A percentile compares a stretch with the other conserved stretches of the same genome.
phyloP scores from a whole-genome alignment of 768 basidiomycete species.

The Collybia mongolica region DNA sequence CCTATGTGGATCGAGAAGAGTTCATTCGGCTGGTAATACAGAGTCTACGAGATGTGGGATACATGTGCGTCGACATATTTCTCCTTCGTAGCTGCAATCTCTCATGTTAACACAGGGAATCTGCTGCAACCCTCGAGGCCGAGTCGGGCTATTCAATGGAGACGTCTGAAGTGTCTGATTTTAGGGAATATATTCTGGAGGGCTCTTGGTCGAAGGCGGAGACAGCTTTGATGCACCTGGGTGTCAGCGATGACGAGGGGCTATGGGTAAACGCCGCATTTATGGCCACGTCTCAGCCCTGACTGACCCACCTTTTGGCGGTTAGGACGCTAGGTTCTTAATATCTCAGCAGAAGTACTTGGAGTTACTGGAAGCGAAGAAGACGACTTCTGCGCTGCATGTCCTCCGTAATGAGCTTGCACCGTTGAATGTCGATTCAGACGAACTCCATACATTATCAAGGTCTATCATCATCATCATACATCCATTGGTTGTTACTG shows the following conservation, averaged over 20 bases:
- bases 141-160: slow-evolving; percentile 93
- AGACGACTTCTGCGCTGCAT: slow-evolving; percentile 78
- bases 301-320: neutral
- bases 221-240: slow-evolving; percentile 62
- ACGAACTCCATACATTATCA: slow-evolving; percentile 83
- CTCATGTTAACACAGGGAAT: slow-evolving; percentile 54
- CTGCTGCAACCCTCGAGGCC: slow-evolving; percentile 84
- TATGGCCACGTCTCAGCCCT: slow-evolving; percentile 1
- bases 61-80: slow-evolving; percentile 44
- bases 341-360: slow-evolving; percentile 96
- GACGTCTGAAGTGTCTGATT: slow-evolving; percentile 70
- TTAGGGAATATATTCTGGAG: slow-evolving; percentile 76
- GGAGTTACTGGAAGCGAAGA: slow-evolving; percentile 81
- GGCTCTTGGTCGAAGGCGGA: slow-evolving; percentile 84
- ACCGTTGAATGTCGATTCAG: slow-evolving; percentile 74
- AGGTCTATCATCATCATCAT: slow-evolving; percentile 49
- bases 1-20: slow-evolving; percentile 82
- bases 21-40: slow-evolving; percentile 89
- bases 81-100: slow-evolving; percentile 6
- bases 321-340: slow-evolving; percentile 78
- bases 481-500: neutral
- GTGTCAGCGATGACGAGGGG: slow-evolving; percentile 65
- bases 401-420: slow-evolving; percentile 89
- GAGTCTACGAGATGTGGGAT: slow-evolving; percentile 86
- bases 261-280: slow-evolving; percentile 55